Conservation (phyloP, 257 asterid species). For the Solanum pimpinellifolium region DNA sequence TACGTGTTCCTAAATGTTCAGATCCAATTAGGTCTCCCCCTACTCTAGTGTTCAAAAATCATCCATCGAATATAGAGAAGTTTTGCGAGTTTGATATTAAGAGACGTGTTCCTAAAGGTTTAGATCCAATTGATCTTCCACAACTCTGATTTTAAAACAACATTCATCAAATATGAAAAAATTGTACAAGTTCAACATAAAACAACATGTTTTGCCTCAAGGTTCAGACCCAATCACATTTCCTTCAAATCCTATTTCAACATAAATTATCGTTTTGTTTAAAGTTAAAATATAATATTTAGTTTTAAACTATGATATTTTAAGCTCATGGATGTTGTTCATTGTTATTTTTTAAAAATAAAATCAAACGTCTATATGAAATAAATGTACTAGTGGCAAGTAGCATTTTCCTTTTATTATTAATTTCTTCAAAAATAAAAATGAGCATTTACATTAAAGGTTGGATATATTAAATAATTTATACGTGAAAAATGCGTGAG, state of each 20-base stretch:
- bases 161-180: neutral
- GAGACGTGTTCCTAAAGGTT: neutral
- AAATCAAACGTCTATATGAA: neutral
- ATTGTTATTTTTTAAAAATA: neutral
- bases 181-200: neutral
- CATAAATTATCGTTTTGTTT: neutral
- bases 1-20: neutral
- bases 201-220: neutral
- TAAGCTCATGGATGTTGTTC: neutral
- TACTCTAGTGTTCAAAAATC: neutral
- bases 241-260: neutral
- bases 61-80: neutral
- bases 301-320: neutral
- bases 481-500: neutral
- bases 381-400: neutral
- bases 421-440: neutral
- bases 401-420: too few species aligned
- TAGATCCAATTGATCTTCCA: neutral
- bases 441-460: neutral
- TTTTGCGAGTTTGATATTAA: neutral
- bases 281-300: neutral
- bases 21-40: neutral
- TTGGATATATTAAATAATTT: neutral
- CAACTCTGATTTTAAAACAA: neutral
- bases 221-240: neutral